phyloP scores from a whole-genome alignment of 257 asterid genomes.

The Rubia yunnanensis region DNA sequence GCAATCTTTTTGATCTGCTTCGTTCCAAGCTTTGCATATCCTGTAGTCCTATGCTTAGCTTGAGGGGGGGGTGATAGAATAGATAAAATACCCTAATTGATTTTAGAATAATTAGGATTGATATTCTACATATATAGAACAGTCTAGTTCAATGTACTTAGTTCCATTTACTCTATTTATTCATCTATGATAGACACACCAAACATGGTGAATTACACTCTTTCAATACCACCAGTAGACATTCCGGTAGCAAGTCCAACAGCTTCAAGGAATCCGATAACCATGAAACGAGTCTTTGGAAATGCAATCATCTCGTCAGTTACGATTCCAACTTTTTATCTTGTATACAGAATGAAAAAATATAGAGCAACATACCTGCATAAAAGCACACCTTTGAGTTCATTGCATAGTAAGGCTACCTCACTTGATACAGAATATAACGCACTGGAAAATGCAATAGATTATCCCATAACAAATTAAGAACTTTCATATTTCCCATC shows the following conservation, averaged over 20 bases:
- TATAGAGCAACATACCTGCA: constrained; percentile 67
- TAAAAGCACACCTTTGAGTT: not conserved
- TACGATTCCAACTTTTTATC: constrained; percentile 54
- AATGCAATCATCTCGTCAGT: constrained; percentile 74
- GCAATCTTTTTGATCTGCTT: too few relatives aligned
- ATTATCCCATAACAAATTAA: not conserved
- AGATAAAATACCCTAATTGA: too few relatives aligned
- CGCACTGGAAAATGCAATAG: not conserved
- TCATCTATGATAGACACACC: too few relatives aligned
- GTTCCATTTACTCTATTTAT: too few relatives aligned
- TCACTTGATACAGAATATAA: too few relatives aligned
- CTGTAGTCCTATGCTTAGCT: too few relatives aligned
- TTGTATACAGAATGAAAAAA: constrained; percentile 48
- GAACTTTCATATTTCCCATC: not conserved
- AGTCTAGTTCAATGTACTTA: too few relatives aligned
- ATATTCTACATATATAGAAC: too few relatives aligned
- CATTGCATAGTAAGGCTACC: not conserved
- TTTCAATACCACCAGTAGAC: constrained; percentile 97
- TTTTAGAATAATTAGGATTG: too few relatives aligned
- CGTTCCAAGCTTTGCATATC: too few relatives aligned
- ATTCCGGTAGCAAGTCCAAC: constrained; percentile 79
- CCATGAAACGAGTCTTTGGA: constrained; percentile 55
- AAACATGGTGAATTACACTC: too few relatives aligned
- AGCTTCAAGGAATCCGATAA: constrained; percentile 84
- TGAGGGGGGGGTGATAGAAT: too few relatives aligned